Percentiles rank a stretch among this genome's conserved stretches.
Conservation (phyloP, 139 green algal species). For the Trebouxia sp. region DNA sequence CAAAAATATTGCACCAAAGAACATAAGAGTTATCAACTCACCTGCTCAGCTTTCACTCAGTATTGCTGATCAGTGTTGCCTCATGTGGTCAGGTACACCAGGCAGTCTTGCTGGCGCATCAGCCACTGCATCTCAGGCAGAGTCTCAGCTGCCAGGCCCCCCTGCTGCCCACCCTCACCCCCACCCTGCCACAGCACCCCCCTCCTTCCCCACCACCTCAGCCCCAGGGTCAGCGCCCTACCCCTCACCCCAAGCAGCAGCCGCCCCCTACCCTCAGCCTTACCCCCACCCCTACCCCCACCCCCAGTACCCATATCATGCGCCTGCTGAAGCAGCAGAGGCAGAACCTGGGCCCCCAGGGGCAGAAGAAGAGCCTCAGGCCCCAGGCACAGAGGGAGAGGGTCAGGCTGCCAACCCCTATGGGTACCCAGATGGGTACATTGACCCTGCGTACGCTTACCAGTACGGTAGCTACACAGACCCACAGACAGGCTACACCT, state of each 20-base stretch:
- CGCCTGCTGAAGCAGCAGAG: neutral
- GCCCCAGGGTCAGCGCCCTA: neutral
- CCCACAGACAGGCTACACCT: constrained; percentile 21
- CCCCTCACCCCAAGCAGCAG: neutral
- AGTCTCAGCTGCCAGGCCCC: neutral
- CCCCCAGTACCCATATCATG: neutral
- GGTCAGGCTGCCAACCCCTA: neutral
- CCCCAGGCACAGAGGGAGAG: constrained; percentile 5
- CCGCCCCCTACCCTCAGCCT: neutral
- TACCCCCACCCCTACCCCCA: constrained; percentile 6
- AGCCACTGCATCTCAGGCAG: neutral
- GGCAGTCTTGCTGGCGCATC: neutral
- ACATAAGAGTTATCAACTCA: too few relatives aligned
- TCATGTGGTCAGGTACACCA: neutral
- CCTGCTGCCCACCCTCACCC: constrained; percentile 3
- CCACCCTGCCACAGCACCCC: constrained; percentile 22
- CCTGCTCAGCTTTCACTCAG: too few relatives aligned
- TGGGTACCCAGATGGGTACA: constrained; percentile 10
- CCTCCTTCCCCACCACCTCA: neutral
- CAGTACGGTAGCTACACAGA: constrained; percentile 23
- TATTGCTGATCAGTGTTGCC: too few relatives aligned
- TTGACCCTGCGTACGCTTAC: constrained; percentile 1
- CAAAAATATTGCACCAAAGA: too few relatives aligned
- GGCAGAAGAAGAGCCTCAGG: constrained; percentile 7
- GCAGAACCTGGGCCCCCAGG: constrained; percentile 13